A percentile compares a stretch with the other conserved stretches of the same genome.
Conservation (phyloP, 495 filamentous ascomycete species). For the Penicillium steckii region DNA sequence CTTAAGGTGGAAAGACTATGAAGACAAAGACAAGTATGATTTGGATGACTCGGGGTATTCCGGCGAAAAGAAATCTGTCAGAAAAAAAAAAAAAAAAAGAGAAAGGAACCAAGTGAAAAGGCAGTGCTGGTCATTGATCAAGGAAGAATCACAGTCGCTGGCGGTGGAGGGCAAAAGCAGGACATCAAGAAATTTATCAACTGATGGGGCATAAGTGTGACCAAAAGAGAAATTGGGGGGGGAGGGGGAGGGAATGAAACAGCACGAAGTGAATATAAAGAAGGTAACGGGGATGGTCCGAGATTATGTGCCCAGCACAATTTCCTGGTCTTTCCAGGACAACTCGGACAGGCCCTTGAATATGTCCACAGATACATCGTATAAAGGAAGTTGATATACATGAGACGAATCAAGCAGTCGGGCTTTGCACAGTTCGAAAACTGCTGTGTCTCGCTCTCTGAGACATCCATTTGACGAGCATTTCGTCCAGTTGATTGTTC, state of each 20-base stretch:
- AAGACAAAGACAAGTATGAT: slow-evolving; percentile 4
- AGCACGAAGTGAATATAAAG: slow-evolving; percentile 8
- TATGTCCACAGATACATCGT: slow-evolving; percentile 16
- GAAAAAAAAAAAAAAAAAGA: slow-evolving; percentile 9
- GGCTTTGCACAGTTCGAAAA: slow-evolving; percentile 13
- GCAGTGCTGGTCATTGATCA: slow-evolving; percentile 14
- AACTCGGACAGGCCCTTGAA: slow-evolving; percentile 6
- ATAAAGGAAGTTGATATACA: slow-evolving; percentile 8
- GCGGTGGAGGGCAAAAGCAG: slow-evolving; percentile 6
- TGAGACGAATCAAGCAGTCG: slow-evolving; percentile 13
- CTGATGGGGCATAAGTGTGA: slow-evolving; percentile 5
- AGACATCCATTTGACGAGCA: slow-evolving; percentile 80
- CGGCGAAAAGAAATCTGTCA: slow-evolving; percentile 13
- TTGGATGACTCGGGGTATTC: slow-evolving; percentile 31
- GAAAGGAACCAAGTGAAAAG: slow-evolving; percentile 13
- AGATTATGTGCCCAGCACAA: slow-evolving; percentile 29
- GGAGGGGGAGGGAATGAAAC: neutral
- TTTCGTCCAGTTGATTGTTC: slow-evolving; percentile 76
- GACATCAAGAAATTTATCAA: slow-evolving; percentile 6
- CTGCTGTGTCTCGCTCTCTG: slow-evolving; percentile 44
- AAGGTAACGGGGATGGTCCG: slow-evolving; percentile 11
- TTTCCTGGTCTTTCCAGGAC: neutral
- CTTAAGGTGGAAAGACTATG: slow-evolving; percentile 11
- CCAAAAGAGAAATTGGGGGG: neutral
- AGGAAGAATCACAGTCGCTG: slow-evolving; percentile 10